Percentiles rank a stretch among this genome's conserved stretches.
These are phyloP conservation scores for Puccinia triticina DNA, from an alignment of 1,284 basidiomycete species.

Conservation along the genomic window DNA sequence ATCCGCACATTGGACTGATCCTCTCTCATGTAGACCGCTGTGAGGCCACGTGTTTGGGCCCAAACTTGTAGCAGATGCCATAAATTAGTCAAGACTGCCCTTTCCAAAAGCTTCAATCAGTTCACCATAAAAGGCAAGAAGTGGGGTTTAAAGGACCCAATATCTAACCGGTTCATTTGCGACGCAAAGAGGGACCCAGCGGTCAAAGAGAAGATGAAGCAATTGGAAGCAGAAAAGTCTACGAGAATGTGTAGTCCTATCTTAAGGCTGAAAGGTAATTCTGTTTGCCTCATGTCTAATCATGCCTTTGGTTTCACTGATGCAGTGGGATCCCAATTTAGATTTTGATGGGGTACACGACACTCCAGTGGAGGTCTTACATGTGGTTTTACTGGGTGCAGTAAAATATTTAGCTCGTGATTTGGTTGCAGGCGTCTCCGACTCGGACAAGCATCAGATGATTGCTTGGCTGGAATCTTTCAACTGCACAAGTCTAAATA, in stretches of 20 bases:
- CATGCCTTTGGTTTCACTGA: background rate
- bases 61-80: too few relatives aligned
- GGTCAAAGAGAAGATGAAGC: background rate
- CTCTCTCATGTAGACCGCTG: too few relatives aligned
- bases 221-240: background rate
- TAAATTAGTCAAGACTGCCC: too few relatives aligned
- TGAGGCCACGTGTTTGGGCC: too few relatives aligned
- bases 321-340: background rate
- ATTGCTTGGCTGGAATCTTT: background rate
- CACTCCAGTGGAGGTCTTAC: conserved; percentile 59
- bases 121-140: too few relatives aligned
- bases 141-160: too few relatives aligned
- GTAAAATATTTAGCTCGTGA: background rate
- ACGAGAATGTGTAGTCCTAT: background rate
- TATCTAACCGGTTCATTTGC: too few relatives aligned
- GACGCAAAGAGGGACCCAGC: background rate
- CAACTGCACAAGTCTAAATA: background rate
- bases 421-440: conserved; percentile 53
- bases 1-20: too few relatives aligned
- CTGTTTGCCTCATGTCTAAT: too few relatives aligned
- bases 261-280: background rate
- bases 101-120: too few relatives aligned
- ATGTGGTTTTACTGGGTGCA: conserved; percentile 54
- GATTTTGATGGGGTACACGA: conserved; percentile 52
- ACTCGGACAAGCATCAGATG: background rate